These are phyloP conservation scores for Euphrasia arctica DNA, from an alignment of 305 asterid species.

Conservation along the genomic window DNA sequence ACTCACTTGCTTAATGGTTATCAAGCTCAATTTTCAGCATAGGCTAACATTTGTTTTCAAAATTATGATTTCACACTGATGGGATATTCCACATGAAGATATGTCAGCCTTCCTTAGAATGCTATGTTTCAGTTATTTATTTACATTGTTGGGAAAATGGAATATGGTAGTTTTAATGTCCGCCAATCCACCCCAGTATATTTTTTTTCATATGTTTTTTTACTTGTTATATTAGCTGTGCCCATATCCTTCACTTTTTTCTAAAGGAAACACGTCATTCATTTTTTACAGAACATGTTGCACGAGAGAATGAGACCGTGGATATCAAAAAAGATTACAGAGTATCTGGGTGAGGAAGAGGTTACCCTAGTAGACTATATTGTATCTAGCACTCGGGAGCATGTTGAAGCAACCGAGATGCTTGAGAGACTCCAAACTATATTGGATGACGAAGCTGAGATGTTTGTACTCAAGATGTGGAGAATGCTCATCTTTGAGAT, in stretches of 20 bases:
- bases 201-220: not conserved
- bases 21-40: not conserved
- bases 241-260: not conserved
- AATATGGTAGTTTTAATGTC: not conserved
- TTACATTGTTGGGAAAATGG: not conserved
- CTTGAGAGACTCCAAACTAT: constrained; percentile 87
- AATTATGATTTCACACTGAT: constrained; percentile 4
- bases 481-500: constrained; percentile 99
- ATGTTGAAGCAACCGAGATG: constrained; percentile 88
- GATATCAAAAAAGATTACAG: constrained; percentile 93
- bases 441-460: constrained; percentile 97
- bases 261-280: constrained; percentile 1
- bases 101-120: no score
- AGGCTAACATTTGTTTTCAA: not conserved
- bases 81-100: no score
- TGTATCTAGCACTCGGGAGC: constrained; percentile 89
- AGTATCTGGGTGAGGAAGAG: constrained; percentile 95
- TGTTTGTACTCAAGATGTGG: constrained; percentile 99
- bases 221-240: not conserved
- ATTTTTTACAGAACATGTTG: constrained; percentile 60
- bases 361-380: constrained; percentile 86
- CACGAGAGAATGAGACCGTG: constrained; percentile 93
- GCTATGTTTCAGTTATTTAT: no score
- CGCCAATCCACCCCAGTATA: not conserved
- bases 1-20: constrained; percentile 10